phyloP scores from a whole-genome alignment of 2,329 filamentous ascomycete genomes.

The Trichocomaceae sp. region DNA sequence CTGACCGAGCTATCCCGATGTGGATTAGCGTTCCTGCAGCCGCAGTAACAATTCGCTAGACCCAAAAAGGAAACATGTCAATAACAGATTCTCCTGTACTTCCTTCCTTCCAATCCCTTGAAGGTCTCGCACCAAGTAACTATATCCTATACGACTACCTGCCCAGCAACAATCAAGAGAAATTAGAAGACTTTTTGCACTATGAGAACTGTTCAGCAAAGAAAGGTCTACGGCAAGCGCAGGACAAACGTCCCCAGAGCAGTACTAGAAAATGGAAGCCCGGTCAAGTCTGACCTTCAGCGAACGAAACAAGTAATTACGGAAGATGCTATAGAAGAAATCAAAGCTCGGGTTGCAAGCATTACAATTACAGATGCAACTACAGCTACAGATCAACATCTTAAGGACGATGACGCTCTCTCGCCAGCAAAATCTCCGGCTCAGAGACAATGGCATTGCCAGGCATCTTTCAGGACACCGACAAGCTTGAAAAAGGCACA shows the following conservation, averaged over 20 bases:
- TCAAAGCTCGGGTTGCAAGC: conserved; percentile 22
- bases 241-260: conserved; percentile 13
- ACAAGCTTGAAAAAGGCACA: background rate
- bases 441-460: background rate
- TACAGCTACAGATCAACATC: background rate
- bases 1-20: background rate
- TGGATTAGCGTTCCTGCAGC: background rate
- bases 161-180: background rate
- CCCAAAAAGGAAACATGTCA: conserved; percentile 7
- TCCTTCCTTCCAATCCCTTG: too few relatives aligned
- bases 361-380: conserved; percentile 18
- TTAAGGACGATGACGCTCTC: background rate
- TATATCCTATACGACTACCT: background rate
- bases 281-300: conserved; percentile 3
- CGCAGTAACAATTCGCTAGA: conserved; percentile 4
- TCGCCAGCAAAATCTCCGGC: background rate
- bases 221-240: conserved; percentile 15
- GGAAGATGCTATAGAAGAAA: conserved; percentile 16
- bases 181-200: background rate
- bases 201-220: conserved; percentile 11
- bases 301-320: conserved; percentile 14
- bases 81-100: too few relatives aligned
- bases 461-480: background rate
- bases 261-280: conserved; percentile 15
- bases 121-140: background rate